phyloP scores from a whole-genome alignment of 768 basidiomycete genomes.

The Collybia mongolica region DNA sequence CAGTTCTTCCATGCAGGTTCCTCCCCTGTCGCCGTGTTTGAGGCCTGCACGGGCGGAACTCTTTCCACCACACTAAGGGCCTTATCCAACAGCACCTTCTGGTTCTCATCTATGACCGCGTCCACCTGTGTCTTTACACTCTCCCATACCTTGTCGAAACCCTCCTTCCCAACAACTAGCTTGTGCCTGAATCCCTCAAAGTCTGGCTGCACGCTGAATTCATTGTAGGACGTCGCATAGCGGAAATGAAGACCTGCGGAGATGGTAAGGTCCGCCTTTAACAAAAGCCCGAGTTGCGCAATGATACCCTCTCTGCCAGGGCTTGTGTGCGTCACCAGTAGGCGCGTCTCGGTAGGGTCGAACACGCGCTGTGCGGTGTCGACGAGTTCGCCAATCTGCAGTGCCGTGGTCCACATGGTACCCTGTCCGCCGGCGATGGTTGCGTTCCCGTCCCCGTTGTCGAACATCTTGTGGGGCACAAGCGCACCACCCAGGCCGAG shows the following conservation, averaged over 20 bases:
- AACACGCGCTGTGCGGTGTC: slow-evolving; percentile 95
- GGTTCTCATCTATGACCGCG: slow-evolving; percentile 86
- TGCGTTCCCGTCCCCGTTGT: slow-evolving; percentile 89
- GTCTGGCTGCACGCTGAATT: slow-evolving; percentile 90
- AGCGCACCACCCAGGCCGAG: slow-evolving; percentile 97
- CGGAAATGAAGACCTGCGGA: slow-evolving; percentile 97
- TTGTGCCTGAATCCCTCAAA: slow-evolving; percentile 87
- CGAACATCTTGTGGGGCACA: slow-evolving; percentile 92
- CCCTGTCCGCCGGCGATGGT: slow-evolving; percentile 99
- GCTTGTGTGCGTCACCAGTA: slow-evolving; percentile 90
- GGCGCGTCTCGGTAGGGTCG: slow-evolving; percentile 90
- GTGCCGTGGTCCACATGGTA: slow-evolving; percentile 97
- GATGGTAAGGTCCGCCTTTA: slow-evolving; percentile 93
- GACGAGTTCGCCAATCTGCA: slow-evolving; percentile 97
- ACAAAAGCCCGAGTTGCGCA: slow-evolving; percentile 82
- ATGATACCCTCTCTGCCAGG: slow-evolving; percentile 93
- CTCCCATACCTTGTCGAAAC: slow-evolving; percentile 93
- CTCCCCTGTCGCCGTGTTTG: slow-evolving; percentile 59
- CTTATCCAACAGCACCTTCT: slow-evolving; percentile 86
- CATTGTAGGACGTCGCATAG: slow-evolving; percentile 94
- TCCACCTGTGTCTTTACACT: slow-evolving; percentile 91
- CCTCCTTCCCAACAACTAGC: slow-evolving; percentile 71
- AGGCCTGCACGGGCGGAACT: slow-evolving; percentile 57
- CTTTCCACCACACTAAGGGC: slow-evolving; percentile 82
- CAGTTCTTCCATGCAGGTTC: slow-evolving; percentile 98